phyloP scores from a whole-genome alignment of 1,139 yeast species.

The Candida sp. region DNA sequence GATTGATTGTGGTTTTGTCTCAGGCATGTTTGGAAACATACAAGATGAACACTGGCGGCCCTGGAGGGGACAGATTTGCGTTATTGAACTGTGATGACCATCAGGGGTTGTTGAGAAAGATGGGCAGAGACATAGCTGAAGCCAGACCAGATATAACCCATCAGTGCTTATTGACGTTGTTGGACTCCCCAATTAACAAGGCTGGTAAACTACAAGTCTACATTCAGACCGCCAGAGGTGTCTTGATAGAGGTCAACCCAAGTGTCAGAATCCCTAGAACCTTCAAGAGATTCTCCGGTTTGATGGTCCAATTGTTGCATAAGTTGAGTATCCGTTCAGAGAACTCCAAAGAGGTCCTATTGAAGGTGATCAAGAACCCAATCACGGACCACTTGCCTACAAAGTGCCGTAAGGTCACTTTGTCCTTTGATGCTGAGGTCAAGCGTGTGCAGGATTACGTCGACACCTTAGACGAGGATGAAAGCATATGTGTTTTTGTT shows the following conservation, averaged over 20 bases:
- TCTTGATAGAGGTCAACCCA: conserved; percentile 94
- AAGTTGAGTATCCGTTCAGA: conserved; percentile 93
- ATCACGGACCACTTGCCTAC: conserved; percentile 97
- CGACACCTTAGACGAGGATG: conserved; percentile 77
- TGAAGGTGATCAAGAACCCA: conserved; percentile 95
- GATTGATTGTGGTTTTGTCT: conserved; percentile 90
- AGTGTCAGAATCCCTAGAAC: conserved; percentile 98
- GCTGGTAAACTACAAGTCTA: conserved; percentile 97
- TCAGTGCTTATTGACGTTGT: conserved; percentile 87
- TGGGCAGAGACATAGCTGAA: conserved; percentile 97
- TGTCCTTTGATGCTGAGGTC: conserved; percentile 93
- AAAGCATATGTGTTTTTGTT: conserved; percentile 96
- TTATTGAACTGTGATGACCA: conserved; percentile 97
- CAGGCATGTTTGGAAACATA: conserved; percentile 97
- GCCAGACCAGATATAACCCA: conserved; percentile 99
- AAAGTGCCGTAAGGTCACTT: conserved; percentile 91
- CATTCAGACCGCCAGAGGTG: conserved; percentile 95
- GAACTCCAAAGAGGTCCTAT: conserved; percentile 90
- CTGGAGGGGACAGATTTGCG: conserved; percentile 93
- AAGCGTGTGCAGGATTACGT: conserved; percentile 91
- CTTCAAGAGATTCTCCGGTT: conserved; percentile 94
- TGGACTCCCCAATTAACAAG: conserved; percentile 96
- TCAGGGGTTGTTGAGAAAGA: conserved; percentile 91
- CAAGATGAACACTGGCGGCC: conserved; percentile 75
- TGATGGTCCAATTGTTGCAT: conserved; percentile 96